A percentile compares a stretch with the other conserved stretches of the same genome.
Evolutionary conservation across 2,329 filamentous ascomycete species (phyloP).

Genomic region (Fusarium sp.): DNA sequence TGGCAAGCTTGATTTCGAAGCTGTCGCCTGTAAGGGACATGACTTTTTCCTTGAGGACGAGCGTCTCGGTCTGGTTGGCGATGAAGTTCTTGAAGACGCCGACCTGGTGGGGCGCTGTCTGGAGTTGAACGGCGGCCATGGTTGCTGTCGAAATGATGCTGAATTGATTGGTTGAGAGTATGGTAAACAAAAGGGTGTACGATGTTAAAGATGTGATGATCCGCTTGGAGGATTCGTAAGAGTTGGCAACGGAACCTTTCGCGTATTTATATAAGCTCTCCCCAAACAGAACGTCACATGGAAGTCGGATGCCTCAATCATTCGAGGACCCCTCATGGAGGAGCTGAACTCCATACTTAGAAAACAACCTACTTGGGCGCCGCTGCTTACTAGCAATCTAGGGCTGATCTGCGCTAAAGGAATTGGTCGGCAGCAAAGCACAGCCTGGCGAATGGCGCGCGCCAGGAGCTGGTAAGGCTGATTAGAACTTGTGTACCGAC

Average conservation of each 20-base stretch:
- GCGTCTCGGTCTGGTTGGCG: slow-evolving; percentile 57
- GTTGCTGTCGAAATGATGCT: slow-evolving; percentile 1
- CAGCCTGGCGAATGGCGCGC: neutral
- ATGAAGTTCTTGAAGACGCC: slow-evolving; percentile 58
- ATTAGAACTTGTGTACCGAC: neutral
- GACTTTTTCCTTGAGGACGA: slow-evolving; percentile 72
- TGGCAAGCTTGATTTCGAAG: slow-evolving; percentile 70
- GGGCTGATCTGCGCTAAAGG: neutral
- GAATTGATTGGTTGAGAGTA: neutral
- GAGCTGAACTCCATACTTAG: neutral
- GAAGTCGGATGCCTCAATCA: neutral
- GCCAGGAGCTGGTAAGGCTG: neutral
- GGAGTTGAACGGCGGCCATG: slow-evolving; percentile 44
- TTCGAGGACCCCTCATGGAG: neutral
- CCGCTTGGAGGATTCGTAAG: neutral
- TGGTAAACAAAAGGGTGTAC: neutral
- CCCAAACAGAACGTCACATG: neutral
- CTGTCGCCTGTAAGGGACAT: slow-evolving; percentile 72
- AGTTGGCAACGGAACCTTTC: neutral
- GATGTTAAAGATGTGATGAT: neutral
- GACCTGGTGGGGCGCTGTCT: slow-evolving; percentile 50
- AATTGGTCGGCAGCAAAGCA: neutral
- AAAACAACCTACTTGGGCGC: too few species aligned
- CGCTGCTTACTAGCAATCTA: neutral
- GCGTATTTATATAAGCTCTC: neutral